phyloP scores from a whole-genome alignment of 2,329 filamentous ascomycete species.

The Fusarium zealandicum region DNA sequence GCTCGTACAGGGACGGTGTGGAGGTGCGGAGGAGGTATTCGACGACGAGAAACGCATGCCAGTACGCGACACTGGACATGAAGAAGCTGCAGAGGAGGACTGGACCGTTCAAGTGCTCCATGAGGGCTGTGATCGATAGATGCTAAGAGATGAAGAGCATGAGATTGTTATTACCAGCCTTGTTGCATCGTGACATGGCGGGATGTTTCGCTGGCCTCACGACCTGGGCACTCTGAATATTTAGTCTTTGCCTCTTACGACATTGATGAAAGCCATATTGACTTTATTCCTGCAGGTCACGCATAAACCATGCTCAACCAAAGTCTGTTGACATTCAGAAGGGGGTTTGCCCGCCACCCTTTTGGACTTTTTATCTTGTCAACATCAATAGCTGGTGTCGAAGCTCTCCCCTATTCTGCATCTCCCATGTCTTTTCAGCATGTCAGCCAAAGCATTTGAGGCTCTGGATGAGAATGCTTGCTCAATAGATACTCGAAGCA shows the following conservation, averaged over 20 bases:
- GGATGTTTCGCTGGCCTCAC: too few species aligned
- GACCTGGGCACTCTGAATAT: too few species aligned
- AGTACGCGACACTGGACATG: slow-evolving; percentile 30
- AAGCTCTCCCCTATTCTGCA: too few species aligned
- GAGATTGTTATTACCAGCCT: not conserved
- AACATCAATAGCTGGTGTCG: not conserved
- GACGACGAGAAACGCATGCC: slow-evolving; percentile 23
- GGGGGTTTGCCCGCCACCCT: not conserved
- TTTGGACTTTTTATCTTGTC: not conserved
- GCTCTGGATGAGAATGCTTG: not conserved
- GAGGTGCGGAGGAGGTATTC: slow-evolving; percentile 19
- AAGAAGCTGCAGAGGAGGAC: slow-evolving; percentile 31
- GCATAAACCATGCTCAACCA: not conserved
- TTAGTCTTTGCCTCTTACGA: too few species aligned
- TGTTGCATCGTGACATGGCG: not conserved
- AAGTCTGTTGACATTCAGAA: not conserved
- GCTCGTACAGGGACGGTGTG: slow-evolving; percentile 19
- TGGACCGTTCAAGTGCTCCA: slow-evolving; percentile 25
- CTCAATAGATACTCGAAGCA: not conserved
- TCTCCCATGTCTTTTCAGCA: not conserved
- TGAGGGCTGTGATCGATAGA: not conserved
- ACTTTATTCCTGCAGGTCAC: not conserved
- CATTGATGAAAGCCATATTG: too few species aligned
- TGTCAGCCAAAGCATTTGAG: not conserved
- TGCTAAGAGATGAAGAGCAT: not conserved